A percentile compares a stretch with the other conserved stretches of the same genome.
Evolutionary conservation across 1,139 yeast species (phyloP).

Genomic region (Arxiozyma bovina): DNA sequence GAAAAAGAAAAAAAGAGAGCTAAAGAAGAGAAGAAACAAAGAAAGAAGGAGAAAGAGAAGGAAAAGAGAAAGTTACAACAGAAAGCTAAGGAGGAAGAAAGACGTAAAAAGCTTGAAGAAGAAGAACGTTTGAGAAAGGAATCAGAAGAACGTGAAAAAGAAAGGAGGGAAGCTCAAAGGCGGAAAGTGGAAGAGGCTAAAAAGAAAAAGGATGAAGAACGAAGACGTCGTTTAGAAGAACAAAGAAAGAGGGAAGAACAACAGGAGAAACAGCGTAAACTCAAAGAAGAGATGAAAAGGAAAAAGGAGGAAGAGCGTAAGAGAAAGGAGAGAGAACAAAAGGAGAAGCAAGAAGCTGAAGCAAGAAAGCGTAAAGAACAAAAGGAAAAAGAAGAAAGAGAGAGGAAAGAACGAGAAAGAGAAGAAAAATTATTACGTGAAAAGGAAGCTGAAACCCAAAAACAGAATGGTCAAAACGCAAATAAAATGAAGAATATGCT

Average conservation of each 20-base stretch:
- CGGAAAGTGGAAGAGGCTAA: slow-evolving; percentile 31
- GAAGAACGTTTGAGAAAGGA: slow-evolving; percentile 37
- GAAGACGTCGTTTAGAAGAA: slow-evolving; percentile 36
- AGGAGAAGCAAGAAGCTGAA: slow-evolving; percentile 37
- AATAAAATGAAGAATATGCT: background rate
- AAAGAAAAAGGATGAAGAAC: slow-evolving; percentile 36
- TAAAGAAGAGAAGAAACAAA: slow-evolving; percentile 61
- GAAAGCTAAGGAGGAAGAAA: slow-evolving; percentile 52
- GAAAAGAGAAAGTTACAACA: slow-evolving; percentile 72
- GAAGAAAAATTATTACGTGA: slow-evolving; percentile 21
- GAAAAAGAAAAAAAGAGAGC: slow-evolving; percentile 68
- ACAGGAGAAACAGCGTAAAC: slow-evolving; percentile 35
- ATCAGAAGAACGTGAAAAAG: slow-evolving; percentile 38
- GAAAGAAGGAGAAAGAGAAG: slow-evolving; percentile 71
- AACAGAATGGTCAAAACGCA: slow-evolving; percentile 11
- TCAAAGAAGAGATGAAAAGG: slow-evolving; percentile 34
- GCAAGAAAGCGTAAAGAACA: slow-evolving; percentile 26
- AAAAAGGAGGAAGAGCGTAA: slow-evolving; percentile 37
- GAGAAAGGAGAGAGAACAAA: slow-evolving; percentile 37
- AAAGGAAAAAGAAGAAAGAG: slow-evolving; percentile 16
- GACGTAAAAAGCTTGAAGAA: slow-evolving; percentile 34
- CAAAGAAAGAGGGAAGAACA: slow-evolving; percentile 35
- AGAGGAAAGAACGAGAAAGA: slow-evolving; percentile 30
- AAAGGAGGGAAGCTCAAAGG: slow-evolving; percentile 38
- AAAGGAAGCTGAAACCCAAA: slow-evolving; percentile 27